Evolutionary conservation across 2,329 filamentous ascomycete genomes (phyloP).

Genomic region (Alternaria alternata): DNA sequence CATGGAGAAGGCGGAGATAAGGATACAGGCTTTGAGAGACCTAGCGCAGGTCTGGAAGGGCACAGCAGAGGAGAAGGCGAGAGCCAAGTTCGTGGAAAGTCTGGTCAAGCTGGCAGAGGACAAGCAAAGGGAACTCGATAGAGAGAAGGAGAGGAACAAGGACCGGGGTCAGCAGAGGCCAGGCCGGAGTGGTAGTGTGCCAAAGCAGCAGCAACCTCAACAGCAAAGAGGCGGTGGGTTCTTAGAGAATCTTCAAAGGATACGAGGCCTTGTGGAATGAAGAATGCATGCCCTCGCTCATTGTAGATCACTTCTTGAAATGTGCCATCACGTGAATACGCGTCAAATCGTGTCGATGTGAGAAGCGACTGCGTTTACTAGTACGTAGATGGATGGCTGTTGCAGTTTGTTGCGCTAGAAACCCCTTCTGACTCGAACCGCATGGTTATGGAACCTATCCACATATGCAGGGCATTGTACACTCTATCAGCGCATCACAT

Average conservation of each 20-base stretch:
- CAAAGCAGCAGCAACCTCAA: conserved; percentile 25
- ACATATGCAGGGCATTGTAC: background rate
- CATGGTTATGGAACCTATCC: background rate
- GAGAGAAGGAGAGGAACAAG: conserved; percentile 36
- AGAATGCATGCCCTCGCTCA: background rate
- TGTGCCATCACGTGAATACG: conserved; percentile 21
- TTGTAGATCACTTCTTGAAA: background rate
- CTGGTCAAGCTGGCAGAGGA: conserved; percentile 87
- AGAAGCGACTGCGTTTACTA: background rate
- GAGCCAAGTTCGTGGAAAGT: conserved; percentile 80
- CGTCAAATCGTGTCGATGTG: background rate
- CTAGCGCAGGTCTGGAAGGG: conserved; percentile 88
- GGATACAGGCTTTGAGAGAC: conserved; percentile 79
- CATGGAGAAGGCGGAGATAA: conserved; percentile 74
- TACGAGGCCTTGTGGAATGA: conserved; percentile 46
- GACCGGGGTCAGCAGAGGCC: conserved; percentile 28
- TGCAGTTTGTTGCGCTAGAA: background rate
- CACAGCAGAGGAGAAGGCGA: conserved; percentile 91
- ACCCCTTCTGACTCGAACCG: background rate
- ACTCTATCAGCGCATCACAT: background rate
- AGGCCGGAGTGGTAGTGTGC: conserved; percentile 34
- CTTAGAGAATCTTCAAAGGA: conserved; percentile 50
- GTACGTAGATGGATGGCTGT: background rate
- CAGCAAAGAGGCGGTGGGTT: conserved; percentile 46
- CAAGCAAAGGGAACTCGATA: conserved; percentile 58